Evolutionary conservation across 1,139 yeast species (phyloP).

Genomic region (Lodderomyces elongisporus): DNA sequence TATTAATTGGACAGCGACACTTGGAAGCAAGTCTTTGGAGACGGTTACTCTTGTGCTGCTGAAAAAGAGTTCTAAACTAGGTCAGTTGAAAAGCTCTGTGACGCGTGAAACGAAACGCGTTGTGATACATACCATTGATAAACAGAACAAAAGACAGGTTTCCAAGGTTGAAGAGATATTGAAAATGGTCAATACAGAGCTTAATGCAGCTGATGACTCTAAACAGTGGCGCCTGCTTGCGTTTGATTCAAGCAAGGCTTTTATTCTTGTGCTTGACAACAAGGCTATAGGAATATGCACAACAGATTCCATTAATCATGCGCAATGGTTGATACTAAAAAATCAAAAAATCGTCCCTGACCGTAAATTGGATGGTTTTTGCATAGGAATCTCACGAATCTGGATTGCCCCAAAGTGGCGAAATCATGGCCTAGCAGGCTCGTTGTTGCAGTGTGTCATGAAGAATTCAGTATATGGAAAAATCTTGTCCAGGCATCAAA

Average conservation of each 20-base stretch:
- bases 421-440: constrained; percentile 44
- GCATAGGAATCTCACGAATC: constrained; percentile 59
- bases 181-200: constrained; percentile 51
- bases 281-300: constrained; percentile 53
- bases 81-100: constrained; percentile 5
- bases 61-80: background rate
- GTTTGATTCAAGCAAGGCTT: constrained; percentile 35
- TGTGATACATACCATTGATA: constrained; percentile 16
- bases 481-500: constrained; percentile 30
- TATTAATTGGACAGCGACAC: constrained; percentile 30
- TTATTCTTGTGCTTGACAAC: constrained; percentile 34
- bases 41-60: constrained; percentile 18
- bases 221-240: constrained; percentile 38
- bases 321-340: constrained; percentile 46
- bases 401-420: constrained; percentile 58
- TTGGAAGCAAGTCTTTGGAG: constrained; percentile 21
- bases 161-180: constrained; percentile 27
- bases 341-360: constrained; percentile 33
- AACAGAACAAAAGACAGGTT: constrained; percentile 16
- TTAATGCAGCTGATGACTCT: constrained; percentile 54
- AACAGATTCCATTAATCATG: constrained; percentile 33
- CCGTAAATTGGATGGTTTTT: constrained; percentile 24
- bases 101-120: constrained; percentile 10
- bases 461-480: constrained; percentile 50
- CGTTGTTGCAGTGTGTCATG: constrained; percentile 38